Conservation (phyloP, 768 basidiomycete species). For the Auricularia sp. region DNA sequence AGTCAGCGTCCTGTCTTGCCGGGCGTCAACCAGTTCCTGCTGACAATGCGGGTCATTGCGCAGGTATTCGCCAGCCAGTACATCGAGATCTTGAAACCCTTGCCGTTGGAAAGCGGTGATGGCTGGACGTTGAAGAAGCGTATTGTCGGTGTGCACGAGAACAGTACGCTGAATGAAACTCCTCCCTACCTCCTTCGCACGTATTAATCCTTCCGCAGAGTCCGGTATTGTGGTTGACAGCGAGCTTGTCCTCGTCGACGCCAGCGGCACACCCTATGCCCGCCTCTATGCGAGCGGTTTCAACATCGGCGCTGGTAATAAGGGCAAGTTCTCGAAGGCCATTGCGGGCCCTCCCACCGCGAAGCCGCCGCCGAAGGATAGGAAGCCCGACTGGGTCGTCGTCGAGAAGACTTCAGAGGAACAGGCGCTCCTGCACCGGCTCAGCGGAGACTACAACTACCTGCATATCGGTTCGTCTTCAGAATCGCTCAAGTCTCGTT, state of each 20-base stretch:
- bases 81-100: constrained; percentile 68
- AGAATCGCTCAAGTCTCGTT: background rate
- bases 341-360: constrained; percentile 52
- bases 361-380: constrained; percentile 51
- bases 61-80: constrained; percentile 41
- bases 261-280: constrained; percentile 48
- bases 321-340: constrained; percentile 52
- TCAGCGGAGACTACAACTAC: constrained; percentile 74
- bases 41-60: background rate
- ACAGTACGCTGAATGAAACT: constrained; percentile 43
- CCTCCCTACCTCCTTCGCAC: background rate
- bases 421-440: constrained; percentile 61
- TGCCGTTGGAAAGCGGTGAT: constrained; percentile 63
- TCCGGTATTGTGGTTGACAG: constrained; percentile 62
- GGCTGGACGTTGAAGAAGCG: constrained; percentile 69
- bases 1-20: constrained; percentile 30
- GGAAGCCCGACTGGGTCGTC: constrained; percentile 50
- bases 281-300: constrained; percentile 61
- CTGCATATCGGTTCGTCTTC: constrained; percentile 50
- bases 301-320: constrained; percentile 58
- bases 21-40: background rate
- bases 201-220: constrained; percentile 31
- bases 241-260: constrained; percentile 55
- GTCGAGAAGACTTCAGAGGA: constrained; percentile 51
- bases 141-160: constrained; percentile 66